Percentiles rank a stretch among this genome's conserved stretches.
phyloP scores from a whole-genome alignment of 257 asterid species.

The Ilex aquifolium region DNA sequence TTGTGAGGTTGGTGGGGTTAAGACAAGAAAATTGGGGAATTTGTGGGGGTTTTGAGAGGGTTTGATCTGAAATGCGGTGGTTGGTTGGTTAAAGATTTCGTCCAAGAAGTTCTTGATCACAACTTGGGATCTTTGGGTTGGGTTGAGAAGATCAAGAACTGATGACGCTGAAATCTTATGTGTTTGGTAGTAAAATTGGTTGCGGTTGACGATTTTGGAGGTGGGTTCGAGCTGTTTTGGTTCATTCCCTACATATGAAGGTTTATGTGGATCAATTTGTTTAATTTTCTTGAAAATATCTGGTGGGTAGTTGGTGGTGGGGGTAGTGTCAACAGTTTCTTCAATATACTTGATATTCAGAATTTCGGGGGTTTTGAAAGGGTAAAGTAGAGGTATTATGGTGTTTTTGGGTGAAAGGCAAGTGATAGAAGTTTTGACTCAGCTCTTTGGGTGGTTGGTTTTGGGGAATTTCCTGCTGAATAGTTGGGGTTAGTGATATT shows the following conservation, averaged over 20 bases:
- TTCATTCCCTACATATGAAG: conserved; percentile 18
- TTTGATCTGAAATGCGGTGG: conserved; percentile 19
- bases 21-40: conserved; percentile 3
- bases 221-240: conserved; percentile 1
- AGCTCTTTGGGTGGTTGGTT: neutral
- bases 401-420: conserved; percentile 24
- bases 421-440: conserved; percentile 15
- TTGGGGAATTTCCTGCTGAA: conserved; percentile 15
- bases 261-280: conserved; percentile 5
- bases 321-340: conserved; percentile 3
- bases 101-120: conserved; percentile 13
- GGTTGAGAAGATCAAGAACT: conserved; percentile 22
- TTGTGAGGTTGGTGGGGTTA: no score
- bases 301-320: conserved; percentile 24
- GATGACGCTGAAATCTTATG: conserved; percentile 36
- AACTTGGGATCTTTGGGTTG: conserved; percentile 14
- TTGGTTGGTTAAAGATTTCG: conserved; percentile 9
- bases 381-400: conserved; percentile 19
- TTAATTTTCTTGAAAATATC: conserved; percentile 9
- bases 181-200: conserved; percentile 31
- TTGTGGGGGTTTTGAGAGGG: neutral
- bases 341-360: conserved; percentile 6
- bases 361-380: conserved; percentile 20
- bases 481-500: conserved; percentile 10
- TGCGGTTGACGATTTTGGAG: conserved; percentile 30